Evolutionary conservation across 2,329 filamentous ascomycete genomes (phyloP), one percentile per base, ranked within the genome.

Genomic region (Colletotrichum somersetense): DNA sequence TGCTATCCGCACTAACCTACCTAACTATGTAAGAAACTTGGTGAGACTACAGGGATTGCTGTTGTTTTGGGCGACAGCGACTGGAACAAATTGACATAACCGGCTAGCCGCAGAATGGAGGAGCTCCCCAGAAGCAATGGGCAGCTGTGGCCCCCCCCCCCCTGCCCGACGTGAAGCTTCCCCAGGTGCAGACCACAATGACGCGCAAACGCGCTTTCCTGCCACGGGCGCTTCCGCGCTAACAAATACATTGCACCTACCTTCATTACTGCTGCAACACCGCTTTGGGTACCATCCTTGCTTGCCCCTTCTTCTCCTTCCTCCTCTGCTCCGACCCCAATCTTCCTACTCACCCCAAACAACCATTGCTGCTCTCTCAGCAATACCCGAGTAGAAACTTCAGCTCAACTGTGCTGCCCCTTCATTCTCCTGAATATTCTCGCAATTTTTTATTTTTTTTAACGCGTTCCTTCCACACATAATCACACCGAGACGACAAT

Each of bases 181-280:
- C 50, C 46, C 38, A 10, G 23, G 50, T 30, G 50, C 35, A 33
- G 26, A n/a, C 46, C 30, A 64, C 23, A 64, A 42, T 56, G 40
- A 64, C 62, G 50, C 62, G 62, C 38, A 35, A 64, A 64, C 62
- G 62, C 62, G 62, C 50, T 35, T 63, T 63, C 35, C 61, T n/a
- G 30, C 23, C 18, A 56, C 38, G 26, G 48, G 50, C 26, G 23
- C 50, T 46, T 64, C 38, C 50, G 26, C 50, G 26, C 62, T 35
- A 56, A 20, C 26, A 56, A 44, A 38, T 18, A 42, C 6, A 55
- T 35, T 52, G 46, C n/a, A n/a, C 61, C 61, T 63, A 30, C 46
- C 46, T 62, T 62, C 11, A 35, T 48, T 35, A 12, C 50, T 33
- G 30, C 18, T 33, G 35, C 55, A 40, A 26, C 55, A 58, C 61